phyloP scores from a whole-genome alignment of 345 rosid species.

The Eucalyptus polyanthemos region DNA sequence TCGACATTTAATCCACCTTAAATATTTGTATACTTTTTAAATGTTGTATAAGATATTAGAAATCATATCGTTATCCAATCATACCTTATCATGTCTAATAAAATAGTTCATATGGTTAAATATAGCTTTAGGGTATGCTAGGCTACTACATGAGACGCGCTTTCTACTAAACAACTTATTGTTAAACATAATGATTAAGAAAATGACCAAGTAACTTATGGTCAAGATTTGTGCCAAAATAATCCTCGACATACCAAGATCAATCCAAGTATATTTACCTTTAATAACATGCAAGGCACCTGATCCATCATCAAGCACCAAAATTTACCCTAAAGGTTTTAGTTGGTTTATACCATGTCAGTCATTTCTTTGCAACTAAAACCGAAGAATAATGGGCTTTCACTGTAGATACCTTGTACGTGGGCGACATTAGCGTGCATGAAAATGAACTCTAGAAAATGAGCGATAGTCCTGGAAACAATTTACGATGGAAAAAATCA shows the following conservation, averaged over 20 bases:
- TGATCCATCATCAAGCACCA: not conserved
- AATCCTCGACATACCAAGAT: not conserved
- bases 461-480: not conserved
- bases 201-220: not conserved
- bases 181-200: not conserved
- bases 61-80: accelerated
- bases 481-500: not conserved
- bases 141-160: not conserved
- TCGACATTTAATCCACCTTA: not conserved
- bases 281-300: not conserved
- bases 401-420: not conserved
- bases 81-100: not conserved
- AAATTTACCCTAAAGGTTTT: not conserved
- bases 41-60: not conserved
- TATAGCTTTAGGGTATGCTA: accelerated
- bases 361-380: not conserved
- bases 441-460: not conserved
- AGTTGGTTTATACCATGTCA: not conserved
- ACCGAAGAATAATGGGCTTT: not conserved
- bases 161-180: not conserved
- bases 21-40: not conserved
- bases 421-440: not conserved
- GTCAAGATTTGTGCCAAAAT: not conserved
- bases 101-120: not conserved
- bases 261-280: not conserved